Conservation (phyloP, 2,329 filamentous ascomycete genomes). For the Achaetomium macrosporum region DNA sequence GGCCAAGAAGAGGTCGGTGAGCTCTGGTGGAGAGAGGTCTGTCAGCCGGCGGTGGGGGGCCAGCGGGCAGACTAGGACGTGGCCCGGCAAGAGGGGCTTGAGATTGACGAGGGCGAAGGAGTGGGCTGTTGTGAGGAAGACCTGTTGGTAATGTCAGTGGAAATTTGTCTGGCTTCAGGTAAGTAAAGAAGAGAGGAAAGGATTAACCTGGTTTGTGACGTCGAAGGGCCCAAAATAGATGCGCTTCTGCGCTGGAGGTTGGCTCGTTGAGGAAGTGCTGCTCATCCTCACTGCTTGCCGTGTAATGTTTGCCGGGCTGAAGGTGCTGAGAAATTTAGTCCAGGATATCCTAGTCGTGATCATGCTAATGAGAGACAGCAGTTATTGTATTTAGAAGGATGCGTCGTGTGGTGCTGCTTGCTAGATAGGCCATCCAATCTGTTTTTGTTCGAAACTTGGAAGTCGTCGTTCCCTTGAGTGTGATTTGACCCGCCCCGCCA, state of each 20-base stretch:
- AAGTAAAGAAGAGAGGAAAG: neutral
- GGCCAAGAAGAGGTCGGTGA: conserved; percentile 76
- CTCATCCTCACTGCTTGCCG: conserved; percentile 8
- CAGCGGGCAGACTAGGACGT: conserved; percentile 82
- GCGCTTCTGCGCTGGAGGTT: conserved; percentile 3
- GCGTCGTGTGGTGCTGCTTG: no score
- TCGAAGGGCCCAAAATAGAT: conserved; percentile 71
- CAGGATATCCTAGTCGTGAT: neutral
- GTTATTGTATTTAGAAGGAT: no score
- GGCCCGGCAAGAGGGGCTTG: conserved; percentile 87
- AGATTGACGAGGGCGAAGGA: conserved; percentile 91
- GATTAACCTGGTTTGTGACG: conserved; percentile 64
- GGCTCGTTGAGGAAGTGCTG: conserved; percentile 16
- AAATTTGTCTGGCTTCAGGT: neutral
- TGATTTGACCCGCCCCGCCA: no score
- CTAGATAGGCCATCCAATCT: no score
- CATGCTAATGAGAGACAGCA: conserved; percentile 6
- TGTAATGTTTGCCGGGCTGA: neutral
- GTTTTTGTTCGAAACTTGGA: neutral
- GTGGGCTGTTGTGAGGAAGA: conserved; percentile 75
- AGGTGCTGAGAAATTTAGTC: neutral
- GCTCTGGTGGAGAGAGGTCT: conserved; percentile 66
- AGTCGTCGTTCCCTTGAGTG: neutral
- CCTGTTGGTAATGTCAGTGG: conserved; percentile 43
- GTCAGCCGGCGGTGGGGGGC: conserved; percentile 64